Evolutionary conservation across 2,329 filamentous ascomycete species (phyloP).

Genomic region (Aspergillaceae sp.): DNA sequence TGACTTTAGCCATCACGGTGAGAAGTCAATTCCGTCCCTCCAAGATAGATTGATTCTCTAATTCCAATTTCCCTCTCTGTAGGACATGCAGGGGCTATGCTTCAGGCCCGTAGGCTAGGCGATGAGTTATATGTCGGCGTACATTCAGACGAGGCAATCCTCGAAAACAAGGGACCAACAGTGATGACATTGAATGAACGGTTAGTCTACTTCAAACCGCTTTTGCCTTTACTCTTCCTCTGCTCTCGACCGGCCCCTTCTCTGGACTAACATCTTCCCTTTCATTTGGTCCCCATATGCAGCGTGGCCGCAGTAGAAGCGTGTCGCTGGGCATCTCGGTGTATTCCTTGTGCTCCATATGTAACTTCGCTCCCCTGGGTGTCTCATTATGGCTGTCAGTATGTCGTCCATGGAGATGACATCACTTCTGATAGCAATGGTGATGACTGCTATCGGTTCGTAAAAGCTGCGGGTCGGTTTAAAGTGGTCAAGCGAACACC

Average conservation of each 20-base stretch:
- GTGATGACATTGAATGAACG: conserved; percentile 93
- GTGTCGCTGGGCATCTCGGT: conserved; percentile 85
- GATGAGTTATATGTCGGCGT: conserved; percentile 83
- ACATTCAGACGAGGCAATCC: conserved; percentile 89
- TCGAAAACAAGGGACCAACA: conserved; percentile 94
- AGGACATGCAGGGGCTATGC: conserved; percentile 94
- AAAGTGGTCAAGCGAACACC: conserved; percentile 95
- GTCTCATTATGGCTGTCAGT: conserved; percentile 86
- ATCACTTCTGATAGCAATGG: conserved; percentile 91
- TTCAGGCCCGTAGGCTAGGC: conserved; percentile 88
- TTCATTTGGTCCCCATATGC: conserved; percentile 2
- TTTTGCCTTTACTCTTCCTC: background rate
- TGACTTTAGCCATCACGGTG: conserved; percentile 96
- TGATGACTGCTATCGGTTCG: conserved; percentile 95
- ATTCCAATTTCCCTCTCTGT: conserved; percentile 6
- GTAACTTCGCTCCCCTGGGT: conserved; percentile 93
- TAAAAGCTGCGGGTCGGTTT: conserved; percentile 88
- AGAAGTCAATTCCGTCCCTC: conserved; percentile 9
- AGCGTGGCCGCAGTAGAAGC: conserved; percentile 85
- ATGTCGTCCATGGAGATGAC: conserved; percentile 94
- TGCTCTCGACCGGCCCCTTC: background rate
- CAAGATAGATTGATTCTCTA: conserved; percentile 1
- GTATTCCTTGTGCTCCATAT: conserved; percentile 80
- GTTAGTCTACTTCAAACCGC: conserved; percentile 31
- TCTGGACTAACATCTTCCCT: conserved; percentile 2